Evolutionary conservation across 345 rosid species (phyloP), one percentile per base, ranked within the genome.

Genomic region (Carallia pectinifolia): DNA sequence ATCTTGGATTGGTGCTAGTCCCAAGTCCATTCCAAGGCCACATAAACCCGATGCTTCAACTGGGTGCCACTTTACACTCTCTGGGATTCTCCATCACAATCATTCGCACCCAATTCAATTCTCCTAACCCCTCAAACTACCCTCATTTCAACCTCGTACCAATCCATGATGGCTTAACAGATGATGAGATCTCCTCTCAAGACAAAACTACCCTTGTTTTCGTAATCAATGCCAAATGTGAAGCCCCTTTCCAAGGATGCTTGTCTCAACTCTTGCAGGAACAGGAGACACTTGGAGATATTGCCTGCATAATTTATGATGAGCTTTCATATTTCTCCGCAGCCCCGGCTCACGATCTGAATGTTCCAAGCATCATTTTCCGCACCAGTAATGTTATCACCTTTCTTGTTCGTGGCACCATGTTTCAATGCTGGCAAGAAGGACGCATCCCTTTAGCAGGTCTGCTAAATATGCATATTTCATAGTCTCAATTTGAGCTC

Each of bases 271-370:
- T 85, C 27, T 23, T 78, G 38, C 64, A 84, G 15, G 53, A n/a
- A 33, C 70, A 68, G 37, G 61, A 68, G 34, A 23, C 62, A 1
- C 31, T 7, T 23, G 82, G 69, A 39, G 71, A 77, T 31, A 66
- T 82, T 36, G 64, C 74, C 6, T 85, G 90, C 67, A 60, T 91
- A 15, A 66, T 91, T 40, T 85, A 86, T 56, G 93, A 88, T 60
- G 85, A 76, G 31, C 39, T 80, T 61, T 75, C 84, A 87, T 74
- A 74, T 71, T 88, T 81, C 50, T 69, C 87, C 3, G 74, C 75
- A 65, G 69, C 77, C 9, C 80, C 71, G 0, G 88, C 84, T 4
- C 31, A 68, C 60, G 50, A 74, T 62, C 68, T 74, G 50, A 61
- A 68, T 23, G 61, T 86, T 27, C 75, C 75, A 6, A 66, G 83